Conservation (phyloP, 192 early-diverging fungal species). For the Dissophora globulifera region DNA sequence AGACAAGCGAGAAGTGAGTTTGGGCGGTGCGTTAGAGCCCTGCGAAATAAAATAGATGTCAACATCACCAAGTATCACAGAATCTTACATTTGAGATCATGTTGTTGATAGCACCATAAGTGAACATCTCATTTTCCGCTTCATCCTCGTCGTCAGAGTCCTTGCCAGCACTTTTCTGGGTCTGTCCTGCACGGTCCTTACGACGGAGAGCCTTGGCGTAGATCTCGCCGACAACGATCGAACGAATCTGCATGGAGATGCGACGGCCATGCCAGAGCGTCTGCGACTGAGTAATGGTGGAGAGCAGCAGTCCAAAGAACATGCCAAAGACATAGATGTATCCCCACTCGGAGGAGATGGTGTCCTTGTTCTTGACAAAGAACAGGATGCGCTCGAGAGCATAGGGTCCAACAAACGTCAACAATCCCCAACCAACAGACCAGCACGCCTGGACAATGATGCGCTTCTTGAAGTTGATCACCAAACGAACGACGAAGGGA, state of each 20-base stretch:
- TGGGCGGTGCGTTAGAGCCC: too few species aligned
- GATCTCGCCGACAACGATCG: slow-evolving; percentile 69
- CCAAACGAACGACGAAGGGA: slow-evolving; percentile 32
- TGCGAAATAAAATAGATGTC: too few species aligned
- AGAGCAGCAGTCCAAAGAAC: slow-evolving; percentile 51
- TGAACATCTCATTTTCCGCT: slow-evolving; percentile 50
- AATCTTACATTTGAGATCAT: slow-evolving; percentile 50
- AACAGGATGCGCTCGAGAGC: slow-evolving; percentile 42
- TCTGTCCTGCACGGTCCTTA: slow-evolving; percentile 66
- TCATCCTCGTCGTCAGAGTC: slow-evolving; percentile 46
- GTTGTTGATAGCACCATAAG: slow-evolving; percentile 50
- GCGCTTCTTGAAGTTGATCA: slow-evolving; percentile 47
- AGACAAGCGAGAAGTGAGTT: background rate
- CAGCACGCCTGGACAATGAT: slow-evolving; percentile 39
- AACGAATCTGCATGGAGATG: slow-evolving; percentile 56
- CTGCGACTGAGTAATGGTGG: slow-evolving; percentile 46
- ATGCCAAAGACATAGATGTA: slow-evolving; percentile 68
- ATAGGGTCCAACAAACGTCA: slow-evolving; percentile 46
- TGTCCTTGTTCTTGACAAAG: slow-evolving; percentile 36
- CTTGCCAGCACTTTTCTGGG: slow-evolving; percentile 31
- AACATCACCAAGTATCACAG: too few species aligned
- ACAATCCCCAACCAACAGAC: slow-evolving; percentile 31
- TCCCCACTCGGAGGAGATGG: slow-evolving; percentile 48
- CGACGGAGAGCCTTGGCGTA: slow-evolving; percentile 69
- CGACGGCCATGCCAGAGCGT: slow-evolving; percentile 54